Percentiles rank a stretch among this genome's conserved stretches.
Conservation (phyloP, 140 eudicot species). For the Anethum foeniculum region DNA sequence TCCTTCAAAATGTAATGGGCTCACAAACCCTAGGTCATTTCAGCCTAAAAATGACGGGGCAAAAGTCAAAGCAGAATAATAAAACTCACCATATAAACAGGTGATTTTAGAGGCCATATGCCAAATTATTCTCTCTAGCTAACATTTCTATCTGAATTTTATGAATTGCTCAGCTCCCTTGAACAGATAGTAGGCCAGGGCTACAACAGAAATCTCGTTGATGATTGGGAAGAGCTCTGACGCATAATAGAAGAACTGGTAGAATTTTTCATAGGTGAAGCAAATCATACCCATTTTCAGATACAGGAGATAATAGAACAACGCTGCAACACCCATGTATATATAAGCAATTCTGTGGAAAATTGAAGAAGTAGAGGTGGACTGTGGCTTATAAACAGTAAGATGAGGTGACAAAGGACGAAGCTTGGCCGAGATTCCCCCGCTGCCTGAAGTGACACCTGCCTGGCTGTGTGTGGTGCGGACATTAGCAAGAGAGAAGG, state of each 20-base stretch:
- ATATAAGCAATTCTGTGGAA: constrained; percentile 2
- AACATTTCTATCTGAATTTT: not conserved
- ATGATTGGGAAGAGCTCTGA: not conserved
- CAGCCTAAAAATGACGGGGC: not conserved
- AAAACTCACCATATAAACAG: not conserved
- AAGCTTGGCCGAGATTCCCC: constrained; percentile 25
- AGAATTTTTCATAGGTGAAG: constrained; percentile 5
- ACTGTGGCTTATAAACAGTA: constrained; percentile 7
- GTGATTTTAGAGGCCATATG: not conserved
- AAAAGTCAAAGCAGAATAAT: not conserved
- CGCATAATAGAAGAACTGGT: constrained; percentile 5
- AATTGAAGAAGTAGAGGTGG: not conserved
- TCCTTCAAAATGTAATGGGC: not conserved
- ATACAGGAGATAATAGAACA: not conserved
- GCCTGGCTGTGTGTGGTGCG: constrained; percentile 1
- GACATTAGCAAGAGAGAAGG: not conserved
- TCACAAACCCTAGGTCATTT: not conserved
- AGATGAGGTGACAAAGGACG: constrained; percentile 10
- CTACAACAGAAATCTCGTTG: not conserved
- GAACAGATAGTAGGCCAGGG: constrained; percentile 1
- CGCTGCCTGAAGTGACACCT: not conserved
- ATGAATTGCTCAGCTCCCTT: not conserved
- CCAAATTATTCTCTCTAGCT: not conserved
- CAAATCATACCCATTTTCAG: constrained; percentile 10
- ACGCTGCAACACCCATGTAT: not conserved